Evolutionary conservation across 75 land plant species (phyloP), one percentile per base, ranked within the genome.

Genomic region (Sequoiadendron giganteum): DNA sequence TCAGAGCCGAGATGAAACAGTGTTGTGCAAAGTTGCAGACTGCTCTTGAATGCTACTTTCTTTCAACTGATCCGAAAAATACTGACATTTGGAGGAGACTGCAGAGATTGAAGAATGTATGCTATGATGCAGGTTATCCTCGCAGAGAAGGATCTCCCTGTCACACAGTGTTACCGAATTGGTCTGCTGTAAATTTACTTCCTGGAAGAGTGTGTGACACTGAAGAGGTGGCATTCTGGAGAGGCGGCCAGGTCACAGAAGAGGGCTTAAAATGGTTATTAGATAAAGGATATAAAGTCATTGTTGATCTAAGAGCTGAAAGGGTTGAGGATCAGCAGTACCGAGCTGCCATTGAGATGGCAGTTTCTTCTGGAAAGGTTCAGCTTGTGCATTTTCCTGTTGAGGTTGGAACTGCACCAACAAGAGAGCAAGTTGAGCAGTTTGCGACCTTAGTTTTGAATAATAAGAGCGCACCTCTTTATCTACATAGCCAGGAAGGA

Each of bases 71-170:
- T 90, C 86, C 65, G 43, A 90, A 90, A 61, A 93, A 90, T 48
- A 55, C 75, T 34, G 76, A 86, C 78, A 92, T 97, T 28, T 94
- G 97, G 95, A 95, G 91, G 76, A 93, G 88, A 73, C 81, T 98
- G 58, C 97, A 97, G 72, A 92, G 93, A 79, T 89, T 98, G 56
- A 96, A 91, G 76, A 97, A 96, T 93, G 91, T 95, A 11, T 98
- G 99, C 88, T 95, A 96, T 88, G 99, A 98, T 93, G 97, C 96
- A 80, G 99, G 99, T 9, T 95, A 92, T 91, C 91, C 97, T 11
- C 92, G 99, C 19, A 38, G 72, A 1, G 94, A 91, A 56, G 91
- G 88, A 39, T 83, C 90, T 80, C 99, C 99, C 13, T 79, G 90
- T 88, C 99, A 93, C 61, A 87, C 91, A 0, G 75, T 95, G 28